Base-by-base conservation (phyloP, 306 rosid species). In the Sindora glabra region DNA sequence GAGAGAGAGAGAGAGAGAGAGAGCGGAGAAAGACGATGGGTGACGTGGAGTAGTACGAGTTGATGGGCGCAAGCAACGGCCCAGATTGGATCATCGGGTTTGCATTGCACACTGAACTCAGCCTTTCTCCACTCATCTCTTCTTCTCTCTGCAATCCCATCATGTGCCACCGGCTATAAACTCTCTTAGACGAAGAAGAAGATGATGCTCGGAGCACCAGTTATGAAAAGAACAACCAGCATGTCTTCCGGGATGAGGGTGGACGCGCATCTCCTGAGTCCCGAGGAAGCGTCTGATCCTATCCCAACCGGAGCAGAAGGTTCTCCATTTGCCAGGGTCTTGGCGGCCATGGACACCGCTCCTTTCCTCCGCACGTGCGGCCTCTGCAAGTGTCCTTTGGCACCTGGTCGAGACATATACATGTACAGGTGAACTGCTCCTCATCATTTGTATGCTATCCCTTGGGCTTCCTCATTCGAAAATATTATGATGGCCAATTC, bases 361-460 rank as follows among this genome's bases (percentile, higher is more conserved):
- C 32, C 81, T 61, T 91, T 87, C 49, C 95, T 91, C 33, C 82
- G 76, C 13, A 77, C 74, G 33, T 91, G 97, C 32, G 74, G 84
- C 59, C 85, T 83, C 65, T 91, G 97, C 33, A 71, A 65, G 0
- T 69, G 72, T 48, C 81, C 36, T 44, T 71, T 91, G 75, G 62
- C 89, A 18, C 76, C 95, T 6, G 86, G 77, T 54, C 80, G 81
- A 19, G 97, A 91, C 81, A 86, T 91, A 74, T 91, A 85, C 50
- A 91, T 91, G 91, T 91, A 91, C 29, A 85, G 80, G 97, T 90
- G n/a, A n/a, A n/a, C n/a, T n/a, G n/a, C n/a, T n/a, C n/a, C n/a
- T n/a, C n/a, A n/a, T n/a, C n/a, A n/a, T n/a, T n/a, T n/a, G n/a
- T n/a, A n/a, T n/a, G n/a, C n/a, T n/a, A n/a, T n/a, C n/a, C n/a